Evolutionary conservation across 805 yeast genomes (phyloP).

Genomic region (Torulaspora franciscae): DNA sequence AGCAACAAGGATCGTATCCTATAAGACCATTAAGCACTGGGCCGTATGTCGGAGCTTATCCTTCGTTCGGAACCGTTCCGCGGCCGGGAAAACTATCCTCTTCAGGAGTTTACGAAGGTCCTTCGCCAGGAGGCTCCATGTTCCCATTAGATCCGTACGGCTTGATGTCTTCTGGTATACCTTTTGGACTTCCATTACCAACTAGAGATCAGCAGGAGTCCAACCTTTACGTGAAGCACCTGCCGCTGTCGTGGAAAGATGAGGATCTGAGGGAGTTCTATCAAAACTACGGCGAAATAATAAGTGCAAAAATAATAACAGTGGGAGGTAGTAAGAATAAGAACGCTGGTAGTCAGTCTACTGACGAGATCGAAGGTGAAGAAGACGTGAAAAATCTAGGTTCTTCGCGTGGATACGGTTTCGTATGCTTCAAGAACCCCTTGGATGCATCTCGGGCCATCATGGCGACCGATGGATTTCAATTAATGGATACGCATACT

Average conservation of each 20-base stretch:
- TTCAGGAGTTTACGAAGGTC: conserved; percentile 6
- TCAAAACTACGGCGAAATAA: conserved; percentile 45
- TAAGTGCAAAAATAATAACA: conserved; percentile 54
- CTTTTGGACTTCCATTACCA: conserved; percentile 31
- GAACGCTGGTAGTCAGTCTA: not conserved
- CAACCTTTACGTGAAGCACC: conserved; percentile 64
- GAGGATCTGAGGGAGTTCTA: conserved; percentile 45
- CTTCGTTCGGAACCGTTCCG: conserved; percentile 11
- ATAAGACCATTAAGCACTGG: conserved; percentile 5
- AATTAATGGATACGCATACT: conserved; percentile 46
- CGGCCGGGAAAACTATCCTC: conserved; percentile 5
- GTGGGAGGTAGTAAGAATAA: conserved; percentile 33
- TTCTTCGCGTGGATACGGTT: conserved; percentile 70
- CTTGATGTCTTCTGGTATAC: conserved; percentile 5
- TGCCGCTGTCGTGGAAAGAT: conserved; percentile 54
- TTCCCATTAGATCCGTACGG: conserved; percentile 9
- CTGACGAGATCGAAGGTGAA: conserved; percentile 1
- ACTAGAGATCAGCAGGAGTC: conserved; percentile 55
- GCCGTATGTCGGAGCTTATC: conserved; percentile 4
- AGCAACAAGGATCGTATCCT: conserved; percentile 1
- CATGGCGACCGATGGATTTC: conserved; percentile 41
- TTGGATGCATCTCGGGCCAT: conserved; percentile 66
- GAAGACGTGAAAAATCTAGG: conserved; percentile 17
- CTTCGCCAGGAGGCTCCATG: conserved; percentile 3
- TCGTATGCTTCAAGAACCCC: conserved; percentile 67